Evolutionary conservation across 2,329 filamentous ascomycete genomes (phyloP), one percentile per base, ranked within the genome.

Genomic region (Fusarium neocosmosporiellum): DNA sequence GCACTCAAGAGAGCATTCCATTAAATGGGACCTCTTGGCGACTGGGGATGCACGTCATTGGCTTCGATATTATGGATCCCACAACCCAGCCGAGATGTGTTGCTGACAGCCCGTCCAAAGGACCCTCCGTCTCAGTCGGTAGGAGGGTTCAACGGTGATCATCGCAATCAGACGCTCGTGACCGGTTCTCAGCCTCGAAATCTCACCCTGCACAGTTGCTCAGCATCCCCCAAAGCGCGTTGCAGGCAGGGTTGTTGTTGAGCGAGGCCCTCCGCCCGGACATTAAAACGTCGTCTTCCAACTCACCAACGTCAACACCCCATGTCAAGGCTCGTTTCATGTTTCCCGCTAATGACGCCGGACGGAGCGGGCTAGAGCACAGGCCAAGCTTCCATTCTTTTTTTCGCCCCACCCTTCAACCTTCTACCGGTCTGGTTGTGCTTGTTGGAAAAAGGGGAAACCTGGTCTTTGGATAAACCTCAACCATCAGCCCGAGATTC

Each of bases 271-370:
- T 69, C 62, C 27, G 18, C 48, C 27, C 70, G 72, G 72, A 73
- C 53, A 74, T 74, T 74, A 69, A 64, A 66, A 57, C 27, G 20
- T 66, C 18, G 70, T 53, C 68, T 53, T 65, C 62, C 55, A 62
- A 43, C 67, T 69, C 41, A 41, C 59, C 66, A 58, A 64, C 50
- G 61, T 57, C 66, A 66, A 54, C 41, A 50, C 43, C 48, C 72
- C 66, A 61, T 63, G 48, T 71, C 48, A 53, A 53, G 43, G 55
- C 66, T 71, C 53, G 76, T 78, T 78, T 78, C 76, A 78, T 68
- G 74, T 76, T 78, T 78, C 69, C 72, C 73, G 61, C 76, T 78
- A 77, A 77, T 68, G 69, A 73, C 63, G 65, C 72, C 69, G 75
- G 66, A 73, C 65, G 63, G 59, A 65, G 74, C 69, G 72, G 72